Evolutionary conservation across 805 yeast species (phyloP), one percentile per base, ranked within the genome.

Genomic region (Candida michaelii): DNA sequence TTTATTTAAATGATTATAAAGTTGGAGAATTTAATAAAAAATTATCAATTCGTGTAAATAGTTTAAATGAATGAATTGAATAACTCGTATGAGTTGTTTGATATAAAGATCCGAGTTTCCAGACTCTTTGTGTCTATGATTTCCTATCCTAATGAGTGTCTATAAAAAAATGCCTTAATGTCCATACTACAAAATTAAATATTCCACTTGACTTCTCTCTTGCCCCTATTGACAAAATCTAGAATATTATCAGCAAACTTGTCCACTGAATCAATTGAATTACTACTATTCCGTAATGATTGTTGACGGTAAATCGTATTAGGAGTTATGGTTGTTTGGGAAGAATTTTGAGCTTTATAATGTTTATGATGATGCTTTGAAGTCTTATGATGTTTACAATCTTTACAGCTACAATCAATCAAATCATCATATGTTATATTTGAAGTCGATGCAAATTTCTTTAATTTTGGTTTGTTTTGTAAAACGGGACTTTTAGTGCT

Each of bases 121-220:
- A 7, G 29, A 25, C 29, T 25, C 29, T 25, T 25, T 21, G 23
- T 21, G 23, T 21, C 31, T 29, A n/a, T 29, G 15, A 21, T 8
- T 8, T 8, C 8, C 8, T 21, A 21, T 8, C 23, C 8, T n/a
- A n/a, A n/a, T n/a, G n/a, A n/a, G n/a, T n/a, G n/a, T n/a, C n/a
- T n/a, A n/a, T n/a, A n/a, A n/a, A n/a, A n/a, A n/a, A n/a, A n/a
- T 23, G 25, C 10, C 25, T 23, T 23, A 23, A 23, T 10, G 25
- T 23, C 25, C 10, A 23, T 23, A 23, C 10, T 7, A 23, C 6
- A 16, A 11, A 14, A 13, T 18, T 30, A 49, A 31, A 49, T 46
- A 31, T 46, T 46, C 53, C 53, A 49, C 12, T 49, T 49, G 13
- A 49, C 53, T 38, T 49, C 53, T 30, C 50, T 24, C 17, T 49